Conservation (phyloP, 495 filamentous ascomycete species). For the Trichoderma virens region DNA sequence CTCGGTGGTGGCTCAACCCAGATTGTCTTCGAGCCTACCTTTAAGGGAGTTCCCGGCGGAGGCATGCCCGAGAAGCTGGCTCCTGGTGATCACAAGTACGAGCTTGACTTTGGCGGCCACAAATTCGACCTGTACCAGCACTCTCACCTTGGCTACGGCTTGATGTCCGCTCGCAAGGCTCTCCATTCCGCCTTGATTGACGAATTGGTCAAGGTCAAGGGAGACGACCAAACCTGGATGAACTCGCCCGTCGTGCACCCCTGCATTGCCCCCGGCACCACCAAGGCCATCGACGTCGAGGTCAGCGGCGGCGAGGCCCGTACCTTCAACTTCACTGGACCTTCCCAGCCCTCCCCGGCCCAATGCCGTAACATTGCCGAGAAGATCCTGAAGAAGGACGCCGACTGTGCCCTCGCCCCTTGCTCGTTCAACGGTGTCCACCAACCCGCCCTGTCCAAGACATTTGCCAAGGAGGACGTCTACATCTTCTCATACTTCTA, state of each 20-base stretch:
- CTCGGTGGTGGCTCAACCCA: slow-evolving; percentile 95
- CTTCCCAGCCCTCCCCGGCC: slow-evolving; percentile 59
- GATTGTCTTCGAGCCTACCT: slow-evolving; percentile 97
- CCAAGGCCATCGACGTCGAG: slow-evolving; percentile 56
- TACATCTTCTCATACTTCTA: slow-evolving; percentile 98
- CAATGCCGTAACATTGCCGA: slow-evolving; percentile 88
- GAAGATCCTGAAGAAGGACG: slow-evolving; percentile 82
- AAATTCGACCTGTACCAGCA: slow-evolving; percentile 96
- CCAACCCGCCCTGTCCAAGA: slow-evolving; percentile 87
- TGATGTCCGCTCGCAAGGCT: slow-evolving; percentile 86
- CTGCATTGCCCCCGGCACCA: slow-evolving; percentile 78
- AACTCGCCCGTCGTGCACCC: slow-evolving; percentile 70
- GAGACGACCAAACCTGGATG: slow-evolving; percentile 41
- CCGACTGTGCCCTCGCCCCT: slow-evolving; percentile 70
- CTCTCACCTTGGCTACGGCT: slow-evolving; percentile 93
- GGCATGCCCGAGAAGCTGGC: slow-evolving; percentile 84
- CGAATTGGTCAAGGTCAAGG: slow-evolving; percentile 47
- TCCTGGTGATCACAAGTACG: slow-evolving; percentile 94
- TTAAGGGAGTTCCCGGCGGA: slow-evolving; percentile 56
- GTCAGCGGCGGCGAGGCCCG: slow-evolving; percentile 53
- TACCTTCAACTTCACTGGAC: slow-evolving; percentile 84
- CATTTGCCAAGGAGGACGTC: slow-evolving; percentile 83
- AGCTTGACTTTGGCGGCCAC: slow-evolving; percentile 80
- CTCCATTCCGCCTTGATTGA: slow-evolving; percentile 68
- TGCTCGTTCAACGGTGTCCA: slow-evolving; percentile 98